A percentile compares a stretch with the other conserved stretches of the same genome.
Evolutionary conservation across 2,329 filamentous ascomycete genomes (phyloP).

Genomic region (Didymellaceae sp.): DNA sequence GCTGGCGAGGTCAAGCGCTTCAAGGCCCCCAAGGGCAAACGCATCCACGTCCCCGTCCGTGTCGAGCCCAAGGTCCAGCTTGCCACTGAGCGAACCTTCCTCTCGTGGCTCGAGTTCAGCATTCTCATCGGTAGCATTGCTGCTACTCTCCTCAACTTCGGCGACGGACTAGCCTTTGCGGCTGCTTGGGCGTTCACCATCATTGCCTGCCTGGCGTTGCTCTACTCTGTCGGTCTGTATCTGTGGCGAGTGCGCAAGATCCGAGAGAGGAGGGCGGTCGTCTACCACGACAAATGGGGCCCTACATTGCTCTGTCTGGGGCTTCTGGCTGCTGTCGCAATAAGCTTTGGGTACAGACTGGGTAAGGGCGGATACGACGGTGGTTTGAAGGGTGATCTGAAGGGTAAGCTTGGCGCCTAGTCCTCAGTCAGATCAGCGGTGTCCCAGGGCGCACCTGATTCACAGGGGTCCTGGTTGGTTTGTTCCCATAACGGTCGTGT

Average conservation of each 20-base stretch:
- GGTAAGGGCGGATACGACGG: conserved; percentile 58
- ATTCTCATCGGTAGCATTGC: conserved; percentile 77
- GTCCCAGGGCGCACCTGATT: too few relatives aligned
- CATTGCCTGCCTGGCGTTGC: conserved; percentile 76
- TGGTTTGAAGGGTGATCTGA: conserved; percentile 48
- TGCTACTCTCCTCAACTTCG: conserved; percentile 51
- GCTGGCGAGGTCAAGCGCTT: conserved; percentile 57
- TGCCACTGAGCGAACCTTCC: conserved; percentile 92
- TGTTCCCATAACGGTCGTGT: too few relatives aligned
- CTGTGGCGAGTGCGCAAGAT: conserved; percentile 88
- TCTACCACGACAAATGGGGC: conserved; percentile 89
- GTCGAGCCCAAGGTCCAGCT: conserved; percentile 99
- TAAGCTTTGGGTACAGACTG: conserved; percentile 85
- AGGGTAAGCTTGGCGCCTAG: conserved; percentile 13
- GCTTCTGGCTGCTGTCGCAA: conserved; percentile 73
- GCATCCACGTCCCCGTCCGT: conserved; percentile 90
- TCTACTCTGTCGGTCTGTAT: conserved; percentile 85
- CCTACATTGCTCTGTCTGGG: conserved; percentile 77
- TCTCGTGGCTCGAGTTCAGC: conserved; percentile 96
- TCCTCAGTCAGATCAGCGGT: neutral
- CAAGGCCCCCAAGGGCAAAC: conserved; percentile 79
- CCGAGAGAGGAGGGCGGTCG: conserved; percentile 79
- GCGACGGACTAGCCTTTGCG: conserved; percentile 44
- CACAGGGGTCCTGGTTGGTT: too few relatives aligned
- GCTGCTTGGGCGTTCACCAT: conserved; percentile 78